A percentile compares a stretch with the other conserved stretches of the same genome.
Evolutionary conservation across 169 alveolate genomes (phyloP).

Genomic region (Plasmodium chabaudi): DNA sequence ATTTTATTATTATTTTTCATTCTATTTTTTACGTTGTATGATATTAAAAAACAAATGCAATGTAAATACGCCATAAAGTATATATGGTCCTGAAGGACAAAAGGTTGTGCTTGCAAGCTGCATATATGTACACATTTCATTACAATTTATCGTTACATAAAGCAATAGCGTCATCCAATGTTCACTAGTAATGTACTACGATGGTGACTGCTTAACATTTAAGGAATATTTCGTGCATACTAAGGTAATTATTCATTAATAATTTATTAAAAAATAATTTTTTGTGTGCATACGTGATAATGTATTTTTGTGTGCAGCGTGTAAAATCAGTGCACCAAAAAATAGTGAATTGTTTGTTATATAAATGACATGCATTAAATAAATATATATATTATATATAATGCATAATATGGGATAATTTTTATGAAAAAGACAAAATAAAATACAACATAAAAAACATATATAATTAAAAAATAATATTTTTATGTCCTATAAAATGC

Average conservation of each 20-base stretch:
- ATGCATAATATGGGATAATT: slow-evolving; percentile 18
- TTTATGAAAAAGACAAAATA: slow-evolving; percentile 6
- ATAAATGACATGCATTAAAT: background rate
- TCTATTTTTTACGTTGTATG: slow-evolving; percentile 33
- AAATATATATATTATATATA: background rate
- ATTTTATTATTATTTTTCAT: slow-evolving; percentile 9
- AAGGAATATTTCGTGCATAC: slow-evolving; percentile 35
- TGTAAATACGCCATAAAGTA: slow-evolving; percentile 7
- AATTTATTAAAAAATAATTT: slow-evolving; percentile 31
- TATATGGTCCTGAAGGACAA: slow-evolving; percentile 16
- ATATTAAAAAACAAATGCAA: slow-evolving; percentile 2
- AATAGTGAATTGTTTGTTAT: slow-evolving; percentile 19
- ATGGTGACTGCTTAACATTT: slow-evolving; percentile 31
- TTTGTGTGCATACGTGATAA: slow-evolving; percentile 50
- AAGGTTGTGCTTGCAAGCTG: slow-evolving; percentile 34
- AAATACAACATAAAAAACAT: slow-evolving; percentile 10
- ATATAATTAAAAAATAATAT: slow-evolving; percentile 13
- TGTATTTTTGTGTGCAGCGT: slow-evolving; percentile 67
- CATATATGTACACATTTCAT: slow-evolving; percentile 35
- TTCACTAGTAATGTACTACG: slow-evolving; percentile 22
- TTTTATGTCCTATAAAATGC: slow-evolving; percentile 54
- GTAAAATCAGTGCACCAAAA: slow-evolving; percentile 72
- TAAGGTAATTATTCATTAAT: slow-evolving; percentile 29
- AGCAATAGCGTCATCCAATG: slow-evolving; percentile 42
- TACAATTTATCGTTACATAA: slow-evolving; percentile 36